A percentile compares a stretch with the other conserved stretches of the same genome.
Evolutionary conservation across 2,329 filamentous ascomycete genomes (phyloP).

Genomic region (Ilyonectria destructans): DNA sequence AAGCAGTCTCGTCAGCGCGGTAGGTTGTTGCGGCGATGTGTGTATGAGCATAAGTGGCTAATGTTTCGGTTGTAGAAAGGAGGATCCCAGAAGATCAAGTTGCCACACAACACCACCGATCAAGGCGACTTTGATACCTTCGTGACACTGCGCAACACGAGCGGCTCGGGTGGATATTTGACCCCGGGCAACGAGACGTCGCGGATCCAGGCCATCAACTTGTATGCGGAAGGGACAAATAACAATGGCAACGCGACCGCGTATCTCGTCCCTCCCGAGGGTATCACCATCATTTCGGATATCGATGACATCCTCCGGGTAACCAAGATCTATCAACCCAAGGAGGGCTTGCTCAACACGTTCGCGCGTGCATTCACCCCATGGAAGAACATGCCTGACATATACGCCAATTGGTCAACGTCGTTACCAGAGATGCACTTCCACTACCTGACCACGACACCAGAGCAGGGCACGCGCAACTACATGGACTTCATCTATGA

Average conservation of each 20-base stretch:
- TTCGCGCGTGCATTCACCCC: slow-evolving; percentile 80
- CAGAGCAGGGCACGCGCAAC: slow-evolving; percentile 82
- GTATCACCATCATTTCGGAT: slow-evolving; percentile 82
- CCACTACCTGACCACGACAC: slow-evolving; percentile 87
- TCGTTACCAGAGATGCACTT: slow-evolving; percentile 80
- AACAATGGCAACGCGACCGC: slow-evolving; percentile 81
- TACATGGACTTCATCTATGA: slow-evolving; percentile 89
- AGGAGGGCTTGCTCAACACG: slow-evolving; percentile 82
- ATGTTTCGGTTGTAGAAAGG: slow-evolving; percentile 57
- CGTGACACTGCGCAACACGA: slow-evolving; percentile 73
- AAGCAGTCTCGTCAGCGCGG: slow-evolving; percentile 65
- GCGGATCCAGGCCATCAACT: slow-evolving; percentile 77
- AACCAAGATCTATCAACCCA: slow-evolving; percentile 85
- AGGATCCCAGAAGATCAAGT: slow-evolving; percentile 73
- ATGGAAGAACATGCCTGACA: slow-evolving; percentile 86
- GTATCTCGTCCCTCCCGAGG: slow-evolving; percentile 80
- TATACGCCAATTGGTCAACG: slow-evolving; percentile 83
- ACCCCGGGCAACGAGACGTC: slow-evolving; percentile 76
- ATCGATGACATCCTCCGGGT: slow-evolving; percentile 87
- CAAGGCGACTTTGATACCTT: slow-evolving; percentile 84
- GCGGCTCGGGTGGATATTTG: slow-evolving; percentile 67
- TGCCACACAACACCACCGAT: slow-evolving; percentile 77
- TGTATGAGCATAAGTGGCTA: slow-evolving; percentile 7
- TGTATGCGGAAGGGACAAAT: slow-evolving; percentile 76
- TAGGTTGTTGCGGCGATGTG: slow-evolving; percentile 28